These are phyloP conservation scores for Somion occarium DNA, from an alignment of 1,284 basidiomycete species.

Conservation along the genomic window DNA sequence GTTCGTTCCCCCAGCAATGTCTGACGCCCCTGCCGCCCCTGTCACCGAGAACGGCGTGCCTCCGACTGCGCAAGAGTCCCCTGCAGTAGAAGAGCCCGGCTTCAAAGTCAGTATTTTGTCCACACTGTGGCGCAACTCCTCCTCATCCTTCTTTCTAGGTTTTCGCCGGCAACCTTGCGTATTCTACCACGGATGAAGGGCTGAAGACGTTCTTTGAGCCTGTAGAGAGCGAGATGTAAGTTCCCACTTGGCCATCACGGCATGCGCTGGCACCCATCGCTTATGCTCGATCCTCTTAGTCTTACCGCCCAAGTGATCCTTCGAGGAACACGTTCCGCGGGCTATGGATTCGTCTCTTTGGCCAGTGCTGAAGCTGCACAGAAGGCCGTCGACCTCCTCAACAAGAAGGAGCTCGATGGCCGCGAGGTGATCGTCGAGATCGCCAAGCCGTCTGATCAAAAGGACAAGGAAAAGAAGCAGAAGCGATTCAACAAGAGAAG, in stretches of 20 bases:
- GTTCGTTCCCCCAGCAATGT: conserved; percentile 65
- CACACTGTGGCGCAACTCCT: conserved; percentile 22
- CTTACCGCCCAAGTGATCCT: conserved; percentile 67
- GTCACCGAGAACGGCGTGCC: conserved; percentile 76
- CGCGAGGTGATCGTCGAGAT: conserved; percentile 85
- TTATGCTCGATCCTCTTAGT: conserved; percentile 17
- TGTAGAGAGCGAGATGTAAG: conserved; percentile 77
- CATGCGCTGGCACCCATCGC: conserved; percentile 12
- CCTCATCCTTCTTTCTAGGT: conserved; percentile 43
- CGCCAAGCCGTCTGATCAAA: conserved; percentile 84
- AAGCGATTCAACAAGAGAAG: conserved; percentile 72
- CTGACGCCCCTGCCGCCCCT: conserved; percentile 79
- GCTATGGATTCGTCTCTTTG: conserved; percentile 90
- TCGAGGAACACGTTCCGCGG: conserved; percentile 77
- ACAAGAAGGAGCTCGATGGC: conserved; percentile 85
- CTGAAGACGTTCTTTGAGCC: conserved; percentile 85
- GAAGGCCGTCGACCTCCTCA: conserved; percentile 80
- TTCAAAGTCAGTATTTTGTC: conserved; percentile 54
- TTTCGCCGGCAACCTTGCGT: conserved; percentile 86
- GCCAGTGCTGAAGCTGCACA: conserved; percentile 77
- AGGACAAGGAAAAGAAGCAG: conserved; percentile 78
- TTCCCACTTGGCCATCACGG: conserved; percentile 27
- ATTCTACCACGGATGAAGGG: conserved; percentile 84
- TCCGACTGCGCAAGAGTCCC: conserved; percentile 63
- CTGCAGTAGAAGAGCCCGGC: conserved; percentile 63